Evolutionary conservation across 2,329 filamentous ascomycete species (phyloP), one percentile per base, ranked within the genome.

Genomic region (Exophiala dermatitidis): DNA sequence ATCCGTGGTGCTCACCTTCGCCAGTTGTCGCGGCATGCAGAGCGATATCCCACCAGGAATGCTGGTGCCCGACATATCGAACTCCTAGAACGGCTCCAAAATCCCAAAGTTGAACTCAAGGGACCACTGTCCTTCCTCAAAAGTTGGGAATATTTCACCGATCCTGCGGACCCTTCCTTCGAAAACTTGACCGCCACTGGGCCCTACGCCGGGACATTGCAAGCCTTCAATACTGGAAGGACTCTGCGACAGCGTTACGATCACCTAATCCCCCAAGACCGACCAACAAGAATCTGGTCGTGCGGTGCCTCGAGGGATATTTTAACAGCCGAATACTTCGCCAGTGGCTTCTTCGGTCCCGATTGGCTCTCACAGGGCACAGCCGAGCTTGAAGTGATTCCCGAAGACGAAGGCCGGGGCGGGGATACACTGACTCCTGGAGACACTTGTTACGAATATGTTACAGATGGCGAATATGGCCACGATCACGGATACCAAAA

Each of bases 371-470:
- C 42, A 2, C 38, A 58, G 3, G 51, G 59, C 19, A 48, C 49
- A 0, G 72, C 74, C 2, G 67, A 63, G n/a, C 66, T 82, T 10
- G 66, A 78, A 19, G 63, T 82, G 47, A 76, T 82, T 34, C 74
- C 78, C 0, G 79, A 82, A 61, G 72, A 68, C 2, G 61, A 65
- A 9, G 72, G 75, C n/a, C 71, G 68, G 33, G 75, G 75, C 2
- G 78, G 71, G 0, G 69, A 82, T 57, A 81, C 79, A 0, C 68
- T 82, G 19, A 83, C 79, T 0, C 78, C 80, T 0, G 78, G 79
- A 5, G 69, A 73, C 57, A 72, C 72, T 0, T 74, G 72, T 57
- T 50, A 63, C 12, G 65, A 57, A 3, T 74, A 74, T 50, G 49
- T 68, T 19, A 63, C 67, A 30, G 71, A 75, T 49, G 56, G 53